A percentile compares a stretch with the other conserved stretches of the same genome.
These are phyloP conservation scores for Neurospora tetrasperma DNA, from an alignment of 495 filamentous ascomycete genomes.

Conservation along the genomic window DNA sequence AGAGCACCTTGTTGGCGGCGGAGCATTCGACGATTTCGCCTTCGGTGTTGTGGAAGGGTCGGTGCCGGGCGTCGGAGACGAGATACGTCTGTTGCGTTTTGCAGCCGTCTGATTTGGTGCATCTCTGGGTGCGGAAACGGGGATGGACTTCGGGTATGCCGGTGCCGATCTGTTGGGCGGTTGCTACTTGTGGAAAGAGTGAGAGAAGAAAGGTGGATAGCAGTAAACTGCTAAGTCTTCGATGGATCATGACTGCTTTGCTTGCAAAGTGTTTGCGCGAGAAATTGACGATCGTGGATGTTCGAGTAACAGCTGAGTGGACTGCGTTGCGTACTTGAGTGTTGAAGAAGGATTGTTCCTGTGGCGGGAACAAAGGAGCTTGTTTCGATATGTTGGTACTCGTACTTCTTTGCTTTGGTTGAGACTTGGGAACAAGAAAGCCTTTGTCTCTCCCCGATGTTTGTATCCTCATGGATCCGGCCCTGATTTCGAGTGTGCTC, in stretches of 20 bases:
- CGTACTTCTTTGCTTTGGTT: background rate
- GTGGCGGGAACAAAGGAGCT: background rate
- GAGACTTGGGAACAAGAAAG: background rate
- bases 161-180: constrained; percentile 19
- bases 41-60: constrained; percentile 35
- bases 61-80: constrained; percentile 41
- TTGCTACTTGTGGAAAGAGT: background rate
- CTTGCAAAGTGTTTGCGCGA: background rate
- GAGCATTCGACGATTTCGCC: constrained; percentile 25
- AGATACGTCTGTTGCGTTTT: constrained; percentile 33
- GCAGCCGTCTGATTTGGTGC: constrained; percentile 38
- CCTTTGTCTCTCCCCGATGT: background rate
- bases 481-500: background rate
- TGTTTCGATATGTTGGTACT: background rate
- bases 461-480: background rate
- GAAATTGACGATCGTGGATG: background rate
- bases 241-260: background rate
- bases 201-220: constrained; percentile 9
- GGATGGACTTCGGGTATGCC: constrained; percentile 35
- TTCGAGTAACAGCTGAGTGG: background rate
- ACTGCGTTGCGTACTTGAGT: background rate
- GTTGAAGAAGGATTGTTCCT: background rate
- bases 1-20: constrained; percentile 35
- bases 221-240: background rate
- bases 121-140: constrained; percentile 33